phyloP scores from a whole-genome alignment of 768 basidiomycete species.

The Xerocomellus dryophilus region DNA sequence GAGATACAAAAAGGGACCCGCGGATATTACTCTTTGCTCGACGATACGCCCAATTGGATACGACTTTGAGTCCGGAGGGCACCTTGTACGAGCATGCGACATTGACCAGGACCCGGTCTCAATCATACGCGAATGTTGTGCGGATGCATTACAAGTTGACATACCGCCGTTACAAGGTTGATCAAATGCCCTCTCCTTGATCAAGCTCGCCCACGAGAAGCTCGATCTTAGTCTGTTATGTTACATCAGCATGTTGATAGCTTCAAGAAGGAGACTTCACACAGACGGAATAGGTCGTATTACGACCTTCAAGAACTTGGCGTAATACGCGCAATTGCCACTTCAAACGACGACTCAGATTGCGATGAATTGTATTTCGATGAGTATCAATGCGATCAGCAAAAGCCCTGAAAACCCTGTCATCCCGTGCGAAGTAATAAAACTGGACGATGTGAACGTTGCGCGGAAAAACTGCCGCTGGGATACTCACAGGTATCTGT shows the following conservation, averaged over 20 bases:
- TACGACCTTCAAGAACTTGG: slow-evolving; percentile 63
- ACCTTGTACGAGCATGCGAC: slow-evolving; percentile 69
- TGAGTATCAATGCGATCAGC: slow-evolving; percentile 38
- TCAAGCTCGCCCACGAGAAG: slow-evolving; percentile 61
- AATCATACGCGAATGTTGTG: background rate
- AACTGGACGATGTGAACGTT: slow-evolving; percentile 36
- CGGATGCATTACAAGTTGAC: slow-evolving; percentile 1
- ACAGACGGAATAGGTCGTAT: slow-evolving; percentile 63
- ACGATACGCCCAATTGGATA: slow-evolving; percentile 72
- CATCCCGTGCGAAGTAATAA: slow-evolving; percentile 94
- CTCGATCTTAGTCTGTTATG: slow-evolving; percentile 58
- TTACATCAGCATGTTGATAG: slow-evolving; percentile 4
- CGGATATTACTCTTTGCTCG: slow-evolving; percentile 55
- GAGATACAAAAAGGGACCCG: background rate
- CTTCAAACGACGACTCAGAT: slow-evolving; percentile 54
- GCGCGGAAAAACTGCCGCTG: background rate
- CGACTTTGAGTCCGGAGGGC: slow-evolving; percentile 59
- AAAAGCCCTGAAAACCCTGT: slow-evolving; percentile 76
- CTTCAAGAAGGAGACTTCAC: background rate
- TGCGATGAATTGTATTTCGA: slow-evolving; percentile 45
- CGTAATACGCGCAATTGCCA: slow-evolving; percentile 68
- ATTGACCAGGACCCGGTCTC: background rate
- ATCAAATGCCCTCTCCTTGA: slow-evolving; percentile 52
- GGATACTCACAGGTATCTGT: slow-evolving; percentile 61
- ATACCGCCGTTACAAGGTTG: background rate